Evolutionary conservation across 768 basidiomycete genomes (phyloP), one percentile per base, ranked within the genome.

Genomic region (Mycena epipterygia): DNA sequence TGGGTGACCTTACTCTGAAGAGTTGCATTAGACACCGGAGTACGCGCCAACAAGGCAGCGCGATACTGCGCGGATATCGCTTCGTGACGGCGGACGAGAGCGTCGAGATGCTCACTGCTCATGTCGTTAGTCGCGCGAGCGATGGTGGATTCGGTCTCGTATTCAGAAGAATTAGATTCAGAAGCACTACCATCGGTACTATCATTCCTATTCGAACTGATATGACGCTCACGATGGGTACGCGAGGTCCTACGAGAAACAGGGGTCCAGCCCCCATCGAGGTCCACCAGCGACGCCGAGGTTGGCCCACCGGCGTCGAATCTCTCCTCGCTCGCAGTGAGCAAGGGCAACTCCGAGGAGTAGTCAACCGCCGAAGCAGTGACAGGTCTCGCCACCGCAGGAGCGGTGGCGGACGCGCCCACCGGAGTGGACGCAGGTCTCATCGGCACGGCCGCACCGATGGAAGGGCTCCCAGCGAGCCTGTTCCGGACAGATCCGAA

Each of bases 191-290:
- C 25, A 56, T 33, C 14, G 29, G 58, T 60, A 48, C 21, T 1
- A 3, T 27, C 16, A 12, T 9, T 30, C n/a, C 5, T 46, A 33
- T 48, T 32, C 32, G 52, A 23, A 25, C 29, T 7, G 35, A 37
- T 14, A 60, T 7, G 32, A 23, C 44, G 55, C 29, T 46, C 55
- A 27, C 37, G 55, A 41, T 23, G 58, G 2, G 32, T 30, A 33
- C 58, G 58, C 19, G 58, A 42, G 19, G 57, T 59, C 16, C 37
- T 42, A 32, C 57, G 57, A 11, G 41, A 16, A 13, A 59, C 57
- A 25, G 42, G 44, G 29, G 58, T 60, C 58, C 58, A 60, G 41
- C 21, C 41, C 30, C 44, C 44, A 29, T 39, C 58, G 6, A 14
- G 1, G 12, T 46, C 32, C 42, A 32, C 21, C 2, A 23, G 5